A percentile compares a stretch with the other conserved stretches of the same genome.
These are phyloP conservation scores for Cymodocea nodosa DNA, from an alignment of 116 monocot species.

Conservation along the genomic window DNA sequence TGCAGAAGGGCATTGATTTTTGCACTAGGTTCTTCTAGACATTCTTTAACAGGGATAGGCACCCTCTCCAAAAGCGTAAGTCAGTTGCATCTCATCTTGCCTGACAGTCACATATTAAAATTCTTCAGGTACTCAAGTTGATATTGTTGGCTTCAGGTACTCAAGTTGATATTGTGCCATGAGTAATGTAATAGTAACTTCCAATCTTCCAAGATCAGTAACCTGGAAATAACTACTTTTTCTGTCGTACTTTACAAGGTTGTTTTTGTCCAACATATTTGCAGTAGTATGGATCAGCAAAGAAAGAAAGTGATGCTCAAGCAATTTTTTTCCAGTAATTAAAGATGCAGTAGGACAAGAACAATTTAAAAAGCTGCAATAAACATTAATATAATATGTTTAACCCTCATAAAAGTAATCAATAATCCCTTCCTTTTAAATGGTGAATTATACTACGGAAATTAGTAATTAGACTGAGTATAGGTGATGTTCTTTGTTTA, in stretches of 20 bases:
- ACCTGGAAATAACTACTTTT: constrained; percentile 97
- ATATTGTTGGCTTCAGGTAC: constrained; percentile 92
- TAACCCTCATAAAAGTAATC: no score
- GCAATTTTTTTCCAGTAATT: neutral
- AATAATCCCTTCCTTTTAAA: no score
- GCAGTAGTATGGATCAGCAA: constrained; percentile 90
- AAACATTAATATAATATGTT: no score
- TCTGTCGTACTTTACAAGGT: constrained; percentile 82
- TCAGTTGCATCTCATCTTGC: constrained; percentile 93
- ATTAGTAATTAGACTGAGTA: no score
- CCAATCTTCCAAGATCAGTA: constrained; percentile 94
- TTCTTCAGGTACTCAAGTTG: no score
- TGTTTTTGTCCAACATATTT: constrained; percentile 80
- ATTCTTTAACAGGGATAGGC: constrained; percentile 98
- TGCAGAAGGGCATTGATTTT: constrained; percentile 98
- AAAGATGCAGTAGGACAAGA: neutral
- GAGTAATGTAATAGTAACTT: constrained; percentile 93
- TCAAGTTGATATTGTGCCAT: constrained; percentile 92
- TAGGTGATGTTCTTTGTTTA: no score
- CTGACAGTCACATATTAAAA: constrained; percentile 86
- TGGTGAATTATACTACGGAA: no score
- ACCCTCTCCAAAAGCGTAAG: constrained; percentile 93
- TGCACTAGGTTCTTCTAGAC: constrained; percentile 93
- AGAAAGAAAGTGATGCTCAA: neutral
- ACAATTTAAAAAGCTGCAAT: no score